Percentiles rank a stretch among this genome's conserved stretches.
These are phyloP conservation scores for Pleurotus eryngii DNA, from an alignment of 768 basidiomycete species.

Conservation along the genomic window DNA sequence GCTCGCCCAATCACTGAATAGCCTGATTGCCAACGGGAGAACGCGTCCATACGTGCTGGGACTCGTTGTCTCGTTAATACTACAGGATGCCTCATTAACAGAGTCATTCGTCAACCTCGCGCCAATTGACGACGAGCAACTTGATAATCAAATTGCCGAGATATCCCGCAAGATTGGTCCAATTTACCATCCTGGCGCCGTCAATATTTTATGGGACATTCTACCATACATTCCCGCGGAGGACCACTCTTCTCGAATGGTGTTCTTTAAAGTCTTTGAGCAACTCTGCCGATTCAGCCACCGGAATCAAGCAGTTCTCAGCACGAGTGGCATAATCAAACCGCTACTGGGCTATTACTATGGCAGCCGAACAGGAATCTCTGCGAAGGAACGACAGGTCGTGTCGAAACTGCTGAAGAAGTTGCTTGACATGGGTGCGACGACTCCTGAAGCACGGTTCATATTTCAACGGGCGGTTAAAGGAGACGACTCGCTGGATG, in stretches of 20 bases:
- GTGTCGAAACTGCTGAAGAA: constrained; percentile 61
- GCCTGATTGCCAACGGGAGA: constrained; percentile 43
- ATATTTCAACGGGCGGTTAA: constrained; percentile 60
- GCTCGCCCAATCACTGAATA: constrained; percentile 55
- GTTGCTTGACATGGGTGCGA: constrained; percentile 75
- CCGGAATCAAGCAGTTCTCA: constrained; percentile 67
- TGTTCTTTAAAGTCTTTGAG: constrained; percentile 61
- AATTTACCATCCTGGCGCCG: constrained; percentile 58
- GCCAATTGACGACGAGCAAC: constrained; percentile 28
- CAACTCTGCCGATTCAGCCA: constrained; percentile 57
- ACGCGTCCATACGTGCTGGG: constrained; percentile 59
- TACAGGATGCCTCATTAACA: constrained; percentile 60
- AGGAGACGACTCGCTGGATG: constrained; percentile 49
- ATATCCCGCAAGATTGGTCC: constrained; percentile 43
- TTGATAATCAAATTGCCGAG: constrained; percentile 37
- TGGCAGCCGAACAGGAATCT: constrained; percentile 10
- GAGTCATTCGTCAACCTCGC: constrained; percentile 52
- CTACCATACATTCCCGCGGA: constrained; percentile 31
- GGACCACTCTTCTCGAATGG: constrained; percentile 44
- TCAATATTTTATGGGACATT: constrained; percentile 57
- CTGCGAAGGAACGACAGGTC: constrained; percentile 51
- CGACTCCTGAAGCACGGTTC: constrained; percentile 55
- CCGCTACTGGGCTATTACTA: constrained; percentile 45
- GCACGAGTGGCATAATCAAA: constrained; percentile 51
- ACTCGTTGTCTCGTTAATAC: constrained; percentile 62